A percentile compares a stretch with the other conserved stretches of the same genome.
Conservation (phyloP, 2,329 filamentous ascomycete genomes). For the Botrytis porri region DNA sequence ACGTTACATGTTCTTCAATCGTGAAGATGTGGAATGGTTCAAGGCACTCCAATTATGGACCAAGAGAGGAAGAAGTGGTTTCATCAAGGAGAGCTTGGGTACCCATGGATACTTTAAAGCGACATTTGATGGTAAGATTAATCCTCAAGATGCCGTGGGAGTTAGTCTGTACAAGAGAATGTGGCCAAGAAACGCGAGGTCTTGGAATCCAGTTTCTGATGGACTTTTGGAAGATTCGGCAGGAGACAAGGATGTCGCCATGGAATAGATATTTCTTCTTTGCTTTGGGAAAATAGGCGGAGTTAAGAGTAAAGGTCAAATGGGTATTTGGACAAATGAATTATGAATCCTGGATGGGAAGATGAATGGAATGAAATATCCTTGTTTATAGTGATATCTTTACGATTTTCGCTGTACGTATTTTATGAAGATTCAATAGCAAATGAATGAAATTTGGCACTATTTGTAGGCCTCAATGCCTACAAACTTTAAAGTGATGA, state of each 20-base stretch:
- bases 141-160: slow-evolving; percentile 89
- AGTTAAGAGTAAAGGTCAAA: slow-evolving; percentile 11
- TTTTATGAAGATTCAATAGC: neutral
- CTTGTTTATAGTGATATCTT: neutral
- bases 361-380: neutral
- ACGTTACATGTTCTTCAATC: slow-evolving; percentile 99
- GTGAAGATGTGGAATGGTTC: slow-evolving; percentile 95
- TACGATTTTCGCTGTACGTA: neutral
- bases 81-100: slow-evolving; percentile 88
- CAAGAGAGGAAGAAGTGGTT: slow-evolving; percentile 79
- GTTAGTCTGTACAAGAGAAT: slow-evolving; percentile 86
- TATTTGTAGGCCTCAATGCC: neutral
- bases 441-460: neutral
- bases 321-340: slow-evolving; percentile 14
- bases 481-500: neutral
- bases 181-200: slow-evolving; percentile 68
- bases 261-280: slow-evolving; percentile 5
- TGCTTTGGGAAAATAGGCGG: neutral
- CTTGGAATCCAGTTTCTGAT: slow-evolving; percentile 21
- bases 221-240: neutral
- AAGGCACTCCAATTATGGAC: slow-evolving; percentile 96
- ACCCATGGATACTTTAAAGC: slow-evolving; percentile 99
- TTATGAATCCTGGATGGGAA: slow-evolving; percentile 7
- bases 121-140: slow-evolving; percentile 93
- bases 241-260: slow-evolving; percentile 10